Percentiles rank a stretch among this genome's conserved stretches.
These are phyloP conservation scores for Xylaria nigripes DNA, from an alignment of 495 filamentous ascomycete species.

Conservation along the genomic window DNA sequence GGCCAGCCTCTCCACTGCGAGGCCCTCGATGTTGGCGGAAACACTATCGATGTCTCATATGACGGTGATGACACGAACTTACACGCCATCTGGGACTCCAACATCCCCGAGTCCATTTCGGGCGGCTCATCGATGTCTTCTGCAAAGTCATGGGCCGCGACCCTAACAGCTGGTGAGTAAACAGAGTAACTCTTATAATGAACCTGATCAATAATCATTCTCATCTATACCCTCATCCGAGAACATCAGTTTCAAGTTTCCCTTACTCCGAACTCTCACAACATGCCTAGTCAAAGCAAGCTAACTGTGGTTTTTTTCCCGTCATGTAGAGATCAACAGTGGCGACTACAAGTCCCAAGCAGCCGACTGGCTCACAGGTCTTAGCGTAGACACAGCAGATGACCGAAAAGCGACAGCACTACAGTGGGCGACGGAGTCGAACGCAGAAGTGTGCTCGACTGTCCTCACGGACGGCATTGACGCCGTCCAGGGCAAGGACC, in stretches of 20 bases:
- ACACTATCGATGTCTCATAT: conserved; percentile 51
- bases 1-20: conserved; percentile 59
- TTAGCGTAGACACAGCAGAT: conserved; percentile 30
- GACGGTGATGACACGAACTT: conserved; percentile 48
- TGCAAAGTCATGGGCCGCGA: conserved; percentile 32
- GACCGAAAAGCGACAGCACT: conserved; percentile 30
- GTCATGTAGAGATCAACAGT: conserved; percentile 33
- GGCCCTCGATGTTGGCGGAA: conserved; percentile 48
- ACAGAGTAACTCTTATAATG: too few relatives aligned
- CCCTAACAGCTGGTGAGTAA: conserved; percentile 21
- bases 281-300: not conserved
- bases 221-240: too few relatives aligned
- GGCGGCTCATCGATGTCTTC: conserved; percentile 36
- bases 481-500: conserved; percentile 42
- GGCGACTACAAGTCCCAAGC: conserved; percentile 41
- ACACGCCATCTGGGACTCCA: conserved; percentile 57
- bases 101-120: conserved; percentile 50
- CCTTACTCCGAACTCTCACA: too few relatives aligned
- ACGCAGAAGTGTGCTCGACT: conserved; percentile 47
- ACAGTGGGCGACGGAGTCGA: conserved; percentile 50
- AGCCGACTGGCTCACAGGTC: conserved; percentile 41
- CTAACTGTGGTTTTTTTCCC: conserved; percentile 5
- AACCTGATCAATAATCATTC: too few relatives aligned
- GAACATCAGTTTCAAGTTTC: too few relatives aligned
- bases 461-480: conserved; percentile 43